Evolutionary conservation across 2,329 filamentous ascomycete genomes (phyloP).

Genomic region (Beauveria sp.): DNA sequence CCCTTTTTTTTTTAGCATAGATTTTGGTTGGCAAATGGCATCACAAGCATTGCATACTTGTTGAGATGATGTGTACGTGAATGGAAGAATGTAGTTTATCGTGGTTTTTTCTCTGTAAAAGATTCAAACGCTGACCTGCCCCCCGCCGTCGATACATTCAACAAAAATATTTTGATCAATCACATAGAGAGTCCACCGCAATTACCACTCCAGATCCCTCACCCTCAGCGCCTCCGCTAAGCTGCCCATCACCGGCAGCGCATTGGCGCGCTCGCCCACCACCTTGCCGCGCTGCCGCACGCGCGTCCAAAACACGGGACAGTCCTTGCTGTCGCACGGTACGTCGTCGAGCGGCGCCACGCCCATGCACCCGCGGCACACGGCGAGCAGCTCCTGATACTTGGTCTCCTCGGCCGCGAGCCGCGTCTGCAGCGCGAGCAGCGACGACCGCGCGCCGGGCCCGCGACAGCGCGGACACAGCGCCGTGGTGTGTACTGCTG

Average conservation of each 20-base stretch:
- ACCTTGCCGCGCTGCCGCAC: slow-evolving; percentile 51
- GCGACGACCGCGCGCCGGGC: slow-evolving; percentile 44
- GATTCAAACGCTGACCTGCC: background rate
- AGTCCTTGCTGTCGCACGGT: slow-evolving; percentile 84
- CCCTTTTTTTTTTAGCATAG: too few species aligned
- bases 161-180: background rate
- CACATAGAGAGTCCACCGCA: background rate
- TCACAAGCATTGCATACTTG: too few species aligned
- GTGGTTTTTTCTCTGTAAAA: background rate
- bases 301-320: slow-evolving; percentile 81
- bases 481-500: slow-evolving; percentile 18
- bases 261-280: slow-evolving; percentile 27
- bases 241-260: slow-evolving; percentile 25
- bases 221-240: slow-evolving; percentile 21
- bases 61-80: too few species aligned
- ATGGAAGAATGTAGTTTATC: too few species aligned
- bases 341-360: slow-evolving; percentile 68
- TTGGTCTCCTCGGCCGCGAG: slow-evolving; percentile 57
- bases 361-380: slow-evolving; percentile 77
- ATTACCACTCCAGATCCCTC: slow-evolving; percentile 28
- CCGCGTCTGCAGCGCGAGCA: slow-evolving; percentile 56
- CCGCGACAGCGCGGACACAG: slow-evolving; percentile 53
- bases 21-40: too few species aligned
- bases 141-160: background rate
- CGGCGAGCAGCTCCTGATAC: slow-evolving; percentile 53